Base-by-base conservation (phyloP, 139 green algal species). In the Edaphochlamys debaryana region DNA sequence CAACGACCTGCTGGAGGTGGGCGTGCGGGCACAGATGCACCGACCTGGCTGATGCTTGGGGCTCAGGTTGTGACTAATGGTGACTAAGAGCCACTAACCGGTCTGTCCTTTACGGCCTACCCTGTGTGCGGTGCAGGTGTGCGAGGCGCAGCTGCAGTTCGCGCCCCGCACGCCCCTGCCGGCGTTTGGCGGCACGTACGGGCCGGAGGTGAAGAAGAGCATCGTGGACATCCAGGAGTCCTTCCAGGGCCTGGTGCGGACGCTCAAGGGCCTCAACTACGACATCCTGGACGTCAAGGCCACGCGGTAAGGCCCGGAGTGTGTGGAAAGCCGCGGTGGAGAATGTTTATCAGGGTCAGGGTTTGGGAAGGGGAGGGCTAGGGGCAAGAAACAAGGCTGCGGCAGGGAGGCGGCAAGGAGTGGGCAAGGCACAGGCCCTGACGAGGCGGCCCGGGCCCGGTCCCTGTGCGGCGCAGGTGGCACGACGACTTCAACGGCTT, bases 401-500 rank as follows among this genome's bases (percentile, higher is more conserved):
- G n/a, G n/a, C n/a, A n/a, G n/a, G n/a, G n/a, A n/a, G n/a, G n/a
- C n/a, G n/a, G n/a, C n/a, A n/a, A n/a, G n/a, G n/a, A n/a, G n/a
- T n/a, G n/a, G n/a, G n/a, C n/a, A n/a, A n/a, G n/a, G n/a, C n/a
- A n/a, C n/a, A n/a, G n/a, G n/a, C n/a, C n/a, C n/a, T n/a, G n/a
- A n/a, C n/a, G n/a, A n/a, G n/a, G n/a, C n/a, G n/a, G n/a, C n/a
- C n/a, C n/a, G n/a, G n/a, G n/a, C n/a, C n/a, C n/a, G n/a, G n/a
- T n/a, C n/a, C n/a, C n/a, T n/a, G n/a, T n/a, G n/a, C n/a, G n/a
- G n/a, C 73, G 37, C 80, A 93, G 89, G 48, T 98, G 95, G 95
- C 93, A 96, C 78, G 95, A 98, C 83, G 94, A 98, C 86, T 98
- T 95, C 93, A 96, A 95, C 73, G 77, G 80, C 17, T 98, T 98